Evolutionary conservation across 257 asterid species (phyloP), one percentile per base, ranked within the genome.

Genomic region (Solanum lycopersicoides): DNA sequence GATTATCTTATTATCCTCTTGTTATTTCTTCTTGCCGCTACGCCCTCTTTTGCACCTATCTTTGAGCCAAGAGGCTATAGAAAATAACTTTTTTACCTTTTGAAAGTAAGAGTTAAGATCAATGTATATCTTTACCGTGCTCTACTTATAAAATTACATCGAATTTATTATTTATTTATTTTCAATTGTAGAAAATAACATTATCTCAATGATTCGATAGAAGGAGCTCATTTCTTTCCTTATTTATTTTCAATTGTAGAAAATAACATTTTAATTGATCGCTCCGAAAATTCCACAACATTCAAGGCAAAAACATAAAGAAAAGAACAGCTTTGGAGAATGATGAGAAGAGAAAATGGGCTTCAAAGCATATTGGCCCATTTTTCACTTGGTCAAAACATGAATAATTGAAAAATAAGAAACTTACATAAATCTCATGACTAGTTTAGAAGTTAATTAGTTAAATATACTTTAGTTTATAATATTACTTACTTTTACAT

Each of bases 121-220:
- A 12, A 0, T 12, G 3, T 12, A 66, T 66, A 28, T 1, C 14
- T 12, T 66, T 13, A 2, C 7, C 2, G 1, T 5, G 1, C 0
- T 3, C 4, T 7, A 6, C 5, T 66, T 66, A 6, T 2, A 13
- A 6, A 4, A 28, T 66, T 12, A 6, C 20, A 28, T 2, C 6
- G 0, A 66, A 66, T 66, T 66, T 66, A 5, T 66, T 66, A 14
- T 50, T 25, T 63, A 4, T 12, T 63, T 5, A 23, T 63, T n/a
- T 25, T n/a, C 8, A 63, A 63, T 63, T 4, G 4, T 63, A n/a
- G 25, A 63, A 63, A 7, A 63, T 4, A 65, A n/a, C 1, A 65
- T 25, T n/a, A n/a, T 65, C 32, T n/a, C 34, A 65, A 11, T n/a
- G 7, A 12, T 65, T 65, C 16, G n/a, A 4, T n/a, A 65, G 72